Base-by-base conservation (phyloP, 306 rosid species). In the Malus fusca region DNA sequence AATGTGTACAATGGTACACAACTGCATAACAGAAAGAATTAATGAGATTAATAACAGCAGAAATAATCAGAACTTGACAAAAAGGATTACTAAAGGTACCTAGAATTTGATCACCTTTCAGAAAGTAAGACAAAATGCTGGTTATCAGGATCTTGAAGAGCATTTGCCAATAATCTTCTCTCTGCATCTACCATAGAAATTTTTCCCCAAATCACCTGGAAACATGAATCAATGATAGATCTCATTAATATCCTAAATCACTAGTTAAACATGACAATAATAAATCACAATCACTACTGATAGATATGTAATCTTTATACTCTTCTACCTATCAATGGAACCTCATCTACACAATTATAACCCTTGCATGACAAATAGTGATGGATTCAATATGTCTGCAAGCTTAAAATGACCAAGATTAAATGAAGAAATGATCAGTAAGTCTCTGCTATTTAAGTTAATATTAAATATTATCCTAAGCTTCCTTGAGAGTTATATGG, bases 161-260 rank as follows among this genome's bases (percentile, higher is more conserved):
- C 99, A 78, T 79, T 81, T 66, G 94, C 94, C 82, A 96, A 79
- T 71, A 96, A 81, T 76, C 99, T 82, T 82, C 90, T 92, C 91
- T 96, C 99, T 21, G 99, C 99, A 89, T 92, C 98, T 59, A 96
- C 89, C 99, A 96, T 96, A 53, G 99, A 89, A 84, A 96, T 96
- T 83, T 89, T 96, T 17, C 99, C 99, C 99, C 99, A 96, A 23
- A 96, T 83, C 70, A 96, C 99, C 99, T 96, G 88, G 68, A 84
- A 58, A 77, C 80, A 78, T 81, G 77, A 83, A 22, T 25, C 59
- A 66, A 18, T 23, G 55, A 74, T 73, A 66, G 25, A 37, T 75
- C 65, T 40, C 58, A 78, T 80, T 77, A 79, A 63, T 37, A 9
- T 66, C 40, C 46, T 52, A 11, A 56, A 10, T 23, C 26, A 51